These are phyloP conservation scores for Diphasiastrum complanatum DNA, from an alignment of 83 land plant species.

Conservation along the genomic window DNA sequence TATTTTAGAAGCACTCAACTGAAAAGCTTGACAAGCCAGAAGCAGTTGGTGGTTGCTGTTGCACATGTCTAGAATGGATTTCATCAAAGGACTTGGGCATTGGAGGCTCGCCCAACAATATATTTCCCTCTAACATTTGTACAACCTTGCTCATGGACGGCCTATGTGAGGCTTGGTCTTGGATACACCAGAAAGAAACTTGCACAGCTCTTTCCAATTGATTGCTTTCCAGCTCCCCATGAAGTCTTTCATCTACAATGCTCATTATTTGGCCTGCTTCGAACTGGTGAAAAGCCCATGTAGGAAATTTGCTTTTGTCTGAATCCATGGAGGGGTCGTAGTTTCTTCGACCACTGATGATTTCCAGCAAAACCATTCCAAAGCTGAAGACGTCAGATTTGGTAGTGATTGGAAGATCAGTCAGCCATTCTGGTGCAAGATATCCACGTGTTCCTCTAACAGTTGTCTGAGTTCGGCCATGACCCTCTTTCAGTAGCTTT, in stretches of 20 bases:
- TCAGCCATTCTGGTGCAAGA: slow-evolving; percentile 9
- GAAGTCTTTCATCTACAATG: neutral
- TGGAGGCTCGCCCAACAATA: neutral
- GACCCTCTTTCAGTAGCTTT: neutral
- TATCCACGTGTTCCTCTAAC: slow-evolving; percentile 4
- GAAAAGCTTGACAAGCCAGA: no score
- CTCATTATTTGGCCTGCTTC: neutral
- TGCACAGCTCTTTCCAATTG: neutral
- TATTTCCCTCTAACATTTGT: slow-evolving; percentile 12
- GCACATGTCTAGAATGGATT: no score
- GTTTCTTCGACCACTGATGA: slow-evolving; percentile 3
- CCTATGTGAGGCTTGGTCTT: neutral
- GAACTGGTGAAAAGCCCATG: neutral
- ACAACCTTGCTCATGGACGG: slow-evolving; percentile 9
- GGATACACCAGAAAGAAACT: slow-evolving; percentile 11
- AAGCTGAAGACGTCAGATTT: slow-evolving; percentile 14
- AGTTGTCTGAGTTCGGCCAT: neutral
- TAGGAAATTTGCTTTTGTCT: neutral
- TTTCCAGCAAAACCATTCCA: slow-evolving; percentile 7
- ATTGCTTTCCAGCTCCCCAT: neutral
- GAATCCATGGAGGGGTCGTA: neutral
- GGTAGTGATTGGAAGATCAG: slow-evolving; percentile 1
- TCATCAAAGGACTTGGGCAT: slow-evolving; percentile 3
- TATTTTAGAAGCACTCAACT: no score
- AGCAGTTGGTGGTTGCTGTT: no score